phyloP scores from a whole-genome alignment of 2,329 filamentous ascomycete genomes.

The Chrysoporthe cubensis region DNA sequence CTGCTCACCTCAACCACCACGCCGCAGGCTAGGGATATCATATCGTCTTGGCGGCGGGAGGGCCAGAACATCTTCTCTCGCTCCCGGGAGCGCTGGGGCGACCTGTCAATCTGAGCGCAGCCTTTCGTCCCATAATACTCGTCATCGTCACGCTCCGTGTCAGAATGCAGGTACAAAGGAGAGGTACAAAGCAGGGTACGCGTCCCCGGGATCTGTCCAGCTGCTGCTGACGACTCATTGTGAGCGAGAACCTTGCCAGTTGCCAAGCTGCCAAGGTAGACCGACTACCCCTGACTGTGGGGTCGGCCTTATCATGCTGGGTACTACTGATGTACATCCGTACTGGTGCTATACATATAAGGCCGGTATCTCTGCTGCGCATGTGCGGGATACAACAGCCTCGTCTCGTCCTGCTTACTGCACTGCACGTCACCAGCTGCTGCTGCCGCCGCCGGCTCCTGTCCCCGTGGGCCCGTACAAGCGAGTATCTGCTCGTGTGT shows the following conservation, averaged over 20 bases:
- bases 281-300: constrained; percentile 13
- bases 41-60: neutral
- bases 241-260: neutral
- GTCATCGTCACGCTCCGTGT: neutral
- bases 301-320: constrained; percentile 7
- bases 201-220: neutral
- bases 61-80: neutral
- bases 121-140: neutral
- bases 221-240: neutral
- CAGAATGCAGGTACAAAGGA: neutral
- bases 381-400: neutral
- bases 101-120: neutral
- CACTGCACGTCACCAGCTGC: neutral
- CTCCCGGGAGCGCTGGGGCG: neutral
- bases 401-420: neutral
- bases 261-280: neutral
- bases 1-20: too few species aligned
- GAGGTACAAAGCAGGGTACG: neutral
- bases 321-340: too few species aligned
- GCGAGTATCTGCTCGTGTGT: neutral
- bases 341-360: neutral
- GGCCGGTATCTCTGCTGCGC: neutral
- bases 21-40: too few species aligned
- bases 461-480: neutral
- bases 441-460: neutral